Base-by-base conservation (phyloP, 441 rosid species). In the Corymbia citriodora region DNA sequence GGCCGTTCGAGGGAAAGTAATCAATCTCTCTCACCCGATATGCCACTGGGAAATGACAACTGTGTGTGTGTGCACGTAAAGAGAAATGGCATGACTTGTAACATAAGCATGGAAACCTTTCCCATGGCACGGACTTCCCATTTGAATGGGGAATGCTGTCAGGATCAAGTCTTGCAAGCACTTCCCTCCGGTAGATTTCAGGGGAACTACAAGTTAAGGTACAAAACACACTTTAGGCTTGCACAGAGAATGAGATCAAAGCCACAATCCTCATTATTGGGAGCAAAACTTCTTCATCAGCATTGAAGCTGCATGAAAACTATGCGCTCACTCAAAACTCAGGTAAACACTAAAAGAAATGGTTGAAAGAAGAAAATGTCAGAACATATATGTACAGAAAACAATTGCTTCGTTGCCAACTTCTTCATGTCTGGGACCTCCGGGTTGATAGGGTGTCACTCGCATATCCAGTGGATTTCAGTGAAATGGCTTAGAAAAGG, bases 61-160 rank as follows among this genome's bases (percentile, higher is more conserved):
- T 72, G 45, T 16, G 2, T 21, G 8, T 10, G 27, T 19, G 27
- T 10, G 15, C 3, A 27, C 2, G 0, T 31, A 0, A 74, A 40
- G 83, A 21, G 52, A 25, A 40, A 79, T 79, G 17, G 52, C 85
- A 40, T 79, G 85, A 45, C n/a, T 12, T 40, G 48, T 33, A 18
- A 17, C 11, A 40, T 2, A 2, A 40, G 85, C 23, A 45, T 79
- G 85, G 18, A 45, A 45, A 79, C 85, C 52, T 21, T 79, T 45
- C 85, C 48, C 0, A 17, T 79, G 7, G 85, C 85, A 79, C 15
- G 45, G 85, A 79, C 85, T 79, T 45, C 85, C 85, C 85, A 79
- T 79, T 33, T 4, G 45, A 9, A 17, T 68, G 36, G 36, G 45
- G 79, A 16, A 31, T 1, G 23, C 45, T 68, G 79, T 68, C 79